Base-by-base conservation (phyloP, 805 yeast genomes). In the Torulaspora indica region DNA sequence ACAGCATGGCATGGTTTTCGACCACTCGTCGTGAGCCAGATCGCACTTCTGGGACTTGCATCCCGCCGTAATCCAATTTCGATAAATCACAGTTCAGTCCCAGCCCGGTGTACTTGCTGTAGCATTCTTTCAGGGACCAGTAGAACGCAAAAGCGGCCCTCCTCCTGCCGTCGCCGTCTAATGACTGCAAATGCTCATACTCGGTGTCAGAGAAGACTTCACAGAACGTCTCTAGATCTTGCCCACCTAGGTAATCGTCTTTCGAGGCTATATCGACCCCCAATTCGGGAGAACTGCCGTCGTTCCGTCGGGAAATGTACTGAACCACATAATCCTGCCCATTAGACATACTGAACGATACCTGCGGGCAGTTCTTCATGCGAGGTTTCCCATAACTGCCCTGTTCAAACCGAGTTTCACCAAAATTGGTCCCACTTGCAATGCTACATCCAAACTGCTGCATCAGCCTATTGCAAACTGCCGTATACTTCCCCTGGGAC, bases 121-220 rank as follows among this genome's bases (percentile, higher is more conserved):
- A 83, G 15, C 87, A 78, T 58, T 86, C 95, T 57, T 86, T 86
- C 42, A 86, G 60, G 0, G 95, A 84, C 95, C 95, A 86, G 28
- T 74, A 70, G 31, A 77, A 78, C 14, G 82, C 75, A 52, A 82
- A 75, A 2, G 67, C 50, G 6, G 56, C 49, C 38, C 65, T 63
- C 41, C 66, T 56, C 4, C 47, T 18, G 0, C 43, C 42, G 1
- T 40, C 45, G n/a, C n/a, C n/a, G 7, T 46, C 30, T n/a, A 55
- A 49, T 1, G 55, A 43, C 5, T 47, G 43, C 7, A 81, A 49
- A 20, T 62, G 54, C 5, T 39, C 35, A 4, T 57, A 51, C 50
- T 78, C 82, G 0, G 45, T 29, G 0, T 45, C 41, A 37, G 68
- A 61, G 46, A 78, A 75, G 1, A 77, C 70, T n/a, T 63, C 74